These are phyloP conservation scores for Stenocarpella maydis DNA, from an alignment of 2,329 filamentous ascomycete genomes.

Conservation along the genomic window DNA sequence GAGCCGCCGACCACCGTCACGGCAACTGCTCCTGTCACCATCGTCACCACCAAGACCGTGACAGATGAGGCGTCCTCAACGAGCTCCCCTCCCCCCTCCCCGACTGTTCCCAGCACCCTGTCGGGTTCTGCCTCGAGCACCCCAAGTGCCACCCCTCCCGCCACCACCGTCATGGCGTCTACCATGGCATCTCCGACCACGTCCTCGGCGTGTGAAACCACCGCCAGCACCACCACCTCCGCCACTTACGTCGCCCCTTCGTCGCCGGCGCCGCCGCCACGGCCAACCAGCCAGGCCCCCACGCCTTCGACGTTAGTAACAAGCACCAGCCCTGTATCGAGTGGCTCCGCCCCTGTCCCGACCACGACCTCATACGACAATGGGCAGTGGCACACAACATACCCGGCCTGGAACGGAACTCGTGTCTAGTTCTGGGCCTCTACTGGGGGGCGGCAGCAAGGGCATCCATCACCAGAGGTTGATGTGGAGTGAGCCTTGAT, in stretches of 20 bases:
- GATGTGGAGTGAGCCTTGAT: too few species aligned
- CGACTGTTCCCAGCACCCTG: background rate
- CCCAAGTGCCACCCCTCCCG: background rate
- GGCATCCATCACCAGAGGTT: too few species aligned
- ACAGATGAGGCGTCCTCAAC: constrained; percentile 17
- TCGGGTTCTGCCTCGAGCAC: background rate
- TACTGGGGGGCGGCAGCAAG: background rate
- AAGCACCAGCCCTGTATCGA: background rate
- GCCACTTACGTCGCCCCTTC: background rate
- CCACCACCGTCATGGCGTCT: background rate
- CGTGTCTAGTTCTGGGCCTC: background rate
- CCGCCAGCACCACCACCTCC: background rate
- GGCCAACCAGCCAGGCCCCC: constrained; percentile 9
- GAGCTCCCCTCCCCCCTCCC: background rate
- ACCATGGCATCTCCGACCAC: background rate
- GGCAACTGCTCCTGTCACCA: constrained; percentile 13
- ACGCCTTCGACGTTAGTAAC: constrained; percentile 32
- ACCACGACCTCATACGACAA: constrained; percentile 26
- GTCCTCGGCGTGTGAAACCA: background rate
- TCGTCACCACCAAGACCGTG: constrained; percentile 30
- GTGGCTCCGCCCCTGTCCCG: background rate
- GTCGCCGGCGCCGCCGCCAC: constrained; percentile 14
- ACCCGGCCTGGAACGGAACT: constrained; percentile 33
- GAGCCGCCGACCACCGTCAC: constrained; percentile 2
- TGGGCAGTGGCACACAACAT: constrained; percentile 35